Base-by-base conservation (phyloP, 2,329 filamentous ascomycete species). In the Pyrenophora graminea region DNA sequence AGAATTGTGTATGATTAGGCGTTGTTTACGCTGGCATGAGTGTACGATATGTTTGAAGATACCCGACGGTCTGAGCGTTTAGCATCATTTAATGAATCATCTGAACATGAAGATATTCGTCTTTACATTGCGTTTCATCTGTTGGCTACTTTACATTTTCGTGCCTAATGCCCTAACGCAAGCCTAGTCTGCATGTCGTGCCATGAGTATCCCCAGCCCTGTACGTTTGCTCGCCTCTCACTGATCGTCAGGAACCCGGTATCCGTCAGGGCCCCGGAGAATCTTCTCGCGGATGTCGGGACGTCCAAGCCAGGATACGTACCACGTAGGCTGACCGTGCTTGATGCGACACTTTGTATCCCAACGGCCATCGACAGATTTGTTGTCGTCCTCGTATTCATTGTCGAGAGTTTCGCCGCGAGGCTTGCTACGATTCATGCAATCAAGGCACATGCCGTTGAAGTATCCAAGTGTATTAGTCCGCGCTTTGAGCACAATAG, bases 401-500 rank as follows among this genome's bases (percentile, higher is more conserved):
- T 42, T 39, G 27, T 69, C 54, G 1, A 39, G n/a, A 30, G 39
- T 33, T 9, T 48, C 39, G 13, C 43, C 51, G 50, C 41, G 53
- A 7, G 51, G 47, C 30, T 50, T 53, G 23, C 53, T 59, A 3
- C 39, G 32, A 23, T 63, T 46, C 63, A 69, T 70, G 50, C 69
- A 70, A 23, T 71, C 67, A 4, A 72, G 43, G 31, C 70, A 73
- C 19, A 72, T 34, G 3, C 70, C 70, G 12, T 71, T 52, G 41
- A 72, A 72, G 43, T 42, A 51, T 37, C 33, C 62, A 38, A 6
- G 39, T 17, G 49, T 52, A 5, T 46, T 47, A 15, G 42, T 32
- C 32, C 36, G 10, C 2, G 52, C 52, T 9, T 48, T 43, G 3
- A 51, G 23, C 1, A 51, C 48, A 13, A 38, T 21, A 5, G 31